Percentiles rank a stretch among this genome's conserved stretches.
These are phyloP conservation scores for Arthrobotrys pseudoclavata DNA, from an alignment of 2,329 filamentous ascomycete genomes.

Conservation along the genomic window DNA sequence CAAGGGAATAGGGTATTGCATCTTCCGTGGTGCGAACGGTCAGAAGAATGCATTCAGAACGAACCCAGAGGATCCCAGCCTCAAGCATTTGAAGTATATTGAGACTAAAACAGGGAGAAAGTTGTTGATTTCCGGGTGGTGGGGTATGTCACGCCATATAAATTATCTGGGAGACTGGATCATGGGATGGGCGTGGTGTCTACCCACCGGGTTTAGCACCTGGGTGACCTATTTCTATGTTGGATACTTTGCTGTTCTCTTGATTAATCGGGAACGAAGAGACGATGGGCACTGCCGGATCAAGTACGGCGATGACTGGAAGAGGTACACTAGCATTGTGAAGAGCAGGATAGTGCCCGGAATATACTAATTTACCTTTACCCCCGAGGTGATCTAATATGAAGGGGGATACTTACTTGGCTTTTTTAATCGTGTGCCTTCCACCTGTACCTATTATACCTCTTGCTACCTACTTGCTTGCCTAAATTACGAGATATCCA, in stretches of 20 bases:
- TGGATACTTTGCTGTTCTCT: slow-evolving; percentile 86
- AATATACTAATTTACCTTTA: slow-evolving; percentile 74
- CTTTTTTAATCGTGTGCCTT: no score
- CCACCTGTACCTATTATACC: no score
- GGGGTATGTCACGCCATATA: slow-evolving; percentile 91
- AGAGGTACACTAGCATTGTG: slow-evolving; percentile 86
- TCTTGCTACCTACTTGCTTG: no score
- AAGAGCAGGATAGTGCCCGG: slow-evolving; percentile 86
- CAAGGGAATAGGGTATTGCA: slow-evolving; percentile 81
- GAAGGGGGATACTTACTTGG: no score
- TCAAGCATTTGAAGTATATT: slow-evolving; percentile 86
- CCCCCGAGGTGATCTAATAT: background rate
- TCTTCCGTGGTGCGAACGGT: slow-evolving; percentile 93
- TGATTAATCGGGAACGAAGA: slow-evolving; percentile 86
- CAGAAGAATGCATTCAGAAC: slow-evolving; percentile 96
- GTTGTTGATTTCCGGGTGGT: slow-evolving; percentile 89
- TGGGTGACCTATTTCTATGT: slow-evolving; percentile 95
- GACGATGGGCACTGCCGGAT: slow-evolving; percentile 91
- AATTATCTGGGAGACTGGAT: slow-evolving; percentile 97
- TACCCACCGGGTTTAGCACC: slow-evolving; percentile 91
- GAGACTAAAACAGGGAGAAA: slow-evolving; percentile 85
- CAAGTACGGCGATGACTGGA: slow-evolving; percentile 95
- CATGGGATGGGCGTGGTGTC: slow-evolving; percentile 89
- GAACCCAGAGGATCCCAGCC: slow-evolving; percentile 82
- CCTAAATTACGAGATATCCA: no score